A percentile compares a stretch with the other conserved stretches of the same genome.
Conservation (phyloP, 192 early-diverging fungal genomes). For the Umbelopsis vinacea region DNA sequence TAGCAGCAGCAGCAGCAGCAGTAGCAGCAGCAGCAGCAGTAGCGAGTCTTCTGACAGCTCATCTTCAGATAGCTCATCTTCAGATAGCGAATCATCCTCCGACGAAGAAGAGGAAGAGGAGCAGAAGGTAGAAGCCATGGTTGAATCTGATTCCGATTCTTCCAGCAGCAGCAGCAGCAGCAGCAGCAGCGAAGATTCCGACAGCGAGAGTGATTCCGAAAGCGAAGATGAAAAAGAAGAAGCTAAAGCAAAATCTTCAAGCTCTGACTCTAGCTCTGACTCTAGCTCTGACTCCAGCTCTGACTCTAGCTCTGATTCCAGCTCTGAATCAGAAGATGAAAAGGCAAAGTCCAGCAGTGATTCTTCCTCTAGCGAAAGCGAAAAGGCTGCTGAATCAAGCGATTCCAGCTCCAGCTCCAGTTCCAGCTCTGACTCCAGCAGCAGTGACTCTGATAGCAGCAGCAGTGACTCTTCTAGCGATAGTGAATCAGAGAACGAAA, state of each 20-base stretch:
- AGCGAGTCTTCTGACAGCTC: constrained; percentile 22
- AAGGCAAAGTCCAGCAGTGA: constrained; percentile 41
- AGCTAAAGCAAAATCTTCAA: constrained; percentile 23
- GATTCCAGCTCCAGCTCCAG: constrained; percentile 38
- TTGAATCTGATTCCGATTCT: constrained; percentile 17
- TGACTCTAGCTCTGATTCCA: constrained; percentile 34
- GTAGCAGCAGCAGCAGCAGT: no score
- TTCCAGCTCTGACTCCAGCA: constrained; percentile 17
- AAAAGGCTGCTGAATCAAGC: constrained; percentile 39
- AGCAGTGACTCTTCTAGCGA: constrained; percentile 27
- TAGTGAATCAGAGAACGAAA: constrained; percentile 29
- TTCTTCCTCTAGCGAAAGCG: constrained; percentile 37
- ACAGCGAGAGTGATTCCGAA: constrained; percentile 8
- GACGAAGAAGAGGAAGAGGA: neutral
- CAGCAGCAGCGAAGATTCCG: constrained; percentile 32
- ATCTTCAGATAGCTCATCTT: constrained; percentile 12
- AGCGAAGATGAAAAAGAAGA: constrained; percentile 12
- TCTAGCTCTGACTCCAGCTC: constrained; percentile 31
- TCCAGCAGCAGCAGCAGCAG: constrained; percentile 3
- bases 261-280: constrained; percentile 28
- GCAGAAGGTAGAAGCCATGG: neutral
- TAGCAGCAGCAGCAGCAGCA: constrained; percentile 27
- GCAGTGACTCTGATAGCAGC: constrained; percentile 28
- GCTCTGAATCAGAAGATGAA: constrained; percentile 39
- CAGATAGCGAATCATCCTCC: constrained; percentile 9